phyloP scores from a whole-genome alignment of 2,329 filamentous ascomycete species.

The Clarireedia sp. region DNA sequence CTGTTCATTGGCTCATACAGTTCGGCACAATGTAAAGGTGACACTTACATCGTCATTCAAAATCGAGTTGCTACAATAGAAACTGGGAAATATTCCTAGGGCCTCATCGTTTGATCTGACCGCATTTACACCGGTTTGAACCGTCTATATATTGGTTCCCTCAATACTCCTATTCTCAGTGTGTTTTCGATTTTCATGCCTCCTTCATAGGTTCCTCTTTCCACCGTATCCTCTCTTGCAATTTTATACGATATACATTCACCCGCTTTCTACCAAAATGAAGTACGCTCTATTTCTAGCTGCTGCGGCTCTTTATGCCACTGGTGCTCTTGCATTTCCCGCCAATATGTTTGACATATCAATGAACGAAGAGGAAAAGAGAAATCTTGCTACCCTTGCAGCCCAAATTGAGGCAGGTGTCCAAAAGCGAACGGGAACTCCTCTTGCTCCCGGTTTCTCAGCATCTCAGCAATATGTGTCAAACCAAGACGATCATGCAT shows the following conservation, averaged over 20 bases:
- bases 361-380: slow-evolving; percentile 15
- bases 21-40: no score
- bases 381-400: slow-evolving; percentile 12
- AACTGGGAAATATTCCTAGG: no score
- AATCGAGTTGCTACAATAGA: no score
- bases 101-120: no score
- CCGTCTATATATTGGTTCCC: no score
- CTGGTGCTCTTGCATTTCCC: slow-evolving; percentile 15
- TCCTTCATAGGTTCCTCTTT: neutral
- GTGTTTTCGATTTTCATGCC: neutral
- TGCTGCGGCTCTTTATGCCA: slow-evolving; percentile 6
- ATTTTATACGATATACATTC: neutral
- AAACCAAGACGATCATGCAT: slow-evolving; percentile 15
- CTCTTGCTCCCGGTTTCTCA: slow-evolving; percentile 11
- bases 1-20: no score
- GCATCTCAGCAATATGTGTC: slow-evolving; percentile 21
- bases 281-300: slow-evolving; percentile 11
- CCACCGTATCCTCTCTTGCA: neutral
- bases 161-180: no score
- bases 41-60: no score
- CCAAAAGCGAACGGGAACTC: slow-evolving; percentile 5
- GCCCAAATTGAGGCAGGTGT: slow-evolving; percentile 12
- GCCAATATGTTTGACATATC: slow-evolving; percentile 17
- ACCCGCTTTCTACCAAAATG: slow-evolving; percentile 5
- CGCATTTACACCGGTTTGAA: no score